Conservation (phyloP, 176 grass and related monocot species). For the Phragmites australis region DNA sequence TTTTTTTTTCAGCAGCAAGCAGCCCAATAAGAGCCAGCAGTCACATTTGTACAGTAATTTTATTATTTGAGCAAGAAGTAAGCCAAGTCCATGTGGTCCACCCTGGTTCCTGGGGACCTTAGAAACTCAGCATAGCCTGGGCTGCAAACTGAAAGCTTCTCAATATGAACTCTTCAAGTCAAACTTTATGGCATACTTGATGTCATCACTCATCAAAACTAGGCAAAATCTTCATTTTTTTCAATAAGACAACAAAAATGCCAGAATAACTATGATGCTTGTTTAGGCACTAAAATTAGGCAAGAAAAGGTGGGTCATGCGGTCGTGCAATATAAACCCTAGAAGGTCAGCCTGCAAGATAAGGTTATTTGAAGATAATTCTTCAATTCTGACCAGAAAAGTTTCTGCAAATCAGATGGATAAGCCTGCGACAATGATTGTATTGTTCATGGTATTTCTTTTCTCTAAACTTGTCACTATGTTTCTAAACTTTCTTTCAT, state of each 20-base stretch:
- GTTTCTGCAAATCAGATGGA: not conserved
- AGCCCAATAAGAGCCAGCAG: not conserved
- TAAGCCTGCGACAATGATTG: not conserved
- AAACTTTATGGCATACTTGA: constrained; percentile 3
- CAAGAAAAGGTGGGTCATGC: not conserved
- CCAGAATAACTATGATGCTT: not conserved
- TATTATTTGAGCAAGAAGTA: not conserved
- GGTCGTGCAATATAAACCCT: not conserved
- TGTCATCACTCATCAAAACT: not conserved
- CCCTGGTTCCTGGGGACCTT: not conserved
- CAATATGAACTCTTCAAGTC: not conserved
- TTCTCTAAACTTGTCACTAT: not conserved
- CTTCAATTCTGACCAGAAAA: not conserved
- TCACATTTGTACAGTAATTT: not conserved
- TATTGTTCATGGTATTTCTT: not conserved
- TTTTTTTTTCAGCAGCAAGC: not conserved
- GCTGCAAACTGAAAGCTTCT: not conserved
- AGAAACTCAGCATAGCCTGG: not conserved
- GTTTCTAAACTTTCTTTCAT: not conserved
- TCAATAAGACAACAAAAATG: not conserved
- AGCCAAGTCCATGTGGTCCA: not conserved
- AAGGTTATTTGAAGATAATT: not conserved
- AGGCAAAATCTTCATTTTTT: not conserved
- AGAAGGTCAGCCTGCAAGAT: constrained; percentile 8
- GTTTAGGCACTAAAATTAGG: not conserved